Conservation (phyloP, 371 early-diverging fungal genomes). For the Nematocida parisii region DNA sequence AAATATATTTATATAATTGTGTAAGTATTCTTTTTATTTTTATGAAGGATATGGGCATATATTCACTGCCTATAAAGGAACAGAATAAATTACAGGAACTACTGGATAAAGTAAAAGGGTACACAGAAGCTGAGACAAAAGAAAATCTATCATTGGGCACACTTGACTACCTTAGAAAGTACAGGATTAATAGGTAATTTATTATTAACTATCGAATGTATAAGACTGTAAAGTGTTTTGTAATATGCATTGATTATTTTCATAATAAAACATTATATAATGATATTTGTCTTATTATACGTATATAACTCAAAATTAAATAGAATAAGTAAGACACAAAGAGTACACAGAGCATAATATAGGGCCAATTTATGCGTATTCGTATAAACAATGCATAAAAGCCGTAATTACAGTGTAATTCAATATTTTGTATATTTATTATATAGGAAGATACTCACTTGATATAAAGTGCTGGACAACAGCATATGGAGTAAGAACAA, state of each 20-base stretch:
- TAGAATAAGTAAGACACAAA: too few relatives aligned
- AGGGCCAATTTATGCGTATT: too few relatives aligned
- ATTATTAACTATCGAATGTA: not conserved
- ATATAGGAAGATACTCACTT: conserved; percentile 72
- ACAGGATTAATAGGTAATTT: conserved; percentile 23
- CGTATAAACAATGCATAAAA: not conserved
- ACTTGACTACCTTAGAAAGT: conserved; percentile 51
- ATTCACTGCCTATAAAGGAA: not conserved
- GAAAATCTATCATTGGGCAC: conserved; percentile 53
- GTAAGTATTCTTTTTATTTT: not conserved
- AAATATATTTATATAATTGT: too few relatives aligned
- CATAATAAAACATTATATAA: too few relatives aligned
- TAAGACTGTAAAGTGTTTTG: not conserved
- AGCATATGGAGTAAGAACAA: conserved; percentile 86
- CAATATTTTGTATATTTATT: conserved; percentile 3
- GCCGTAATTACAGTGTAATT: not conserved
- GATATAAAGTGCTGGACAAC: conserved; percentile 97
- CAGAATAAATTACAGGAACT: not conserved
- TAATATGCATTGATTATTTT: too few relatives aligned
- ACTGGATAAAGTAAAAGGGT: not conserved
- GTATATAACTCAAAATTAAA: not conserved
- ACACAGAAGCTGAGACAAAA: not conserved
- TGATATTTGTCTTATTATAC: not conserved
- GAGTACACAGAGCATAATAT: too few relatives aligned
- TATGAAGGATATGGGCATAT: not conserved